Evolutionary conservation across 2,329 filamentous ascomycete species (phyloP), one percentile per base, ranked within the genome.

Genomic region (Biscogniauxia marginata): DNA sequence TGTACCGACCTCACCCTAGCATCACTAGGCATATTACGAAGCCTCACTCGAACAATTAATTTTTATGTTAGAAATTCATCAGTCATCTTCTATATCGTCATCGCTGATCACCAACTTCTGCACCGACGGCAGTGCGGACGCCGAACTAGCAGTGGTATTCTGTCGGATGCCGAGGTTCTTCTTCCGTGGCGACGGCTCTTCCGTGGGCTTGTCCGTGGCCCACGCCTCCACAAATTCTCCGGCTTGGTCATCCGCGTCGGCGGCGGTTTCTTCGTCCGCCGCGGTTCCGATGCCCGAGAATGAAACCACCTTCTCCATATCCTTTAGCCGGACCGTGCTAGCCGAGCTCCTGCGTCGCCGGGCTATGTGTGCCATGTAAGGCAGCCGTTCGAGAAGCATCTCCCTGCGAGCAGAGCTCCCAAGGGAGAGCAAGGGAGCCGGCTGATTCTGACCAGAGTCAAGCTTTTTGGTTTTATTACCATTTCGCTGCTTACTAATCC

Each of bases 371-470:
- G 87, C 80, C 79, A 95, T 85, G 71, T 96, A 98, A 0, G 95
- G 95, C 0, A 99, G 80, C 7, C 91, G 86, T 62, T 98, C 91
- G 21, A 97, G 82, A 0, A 97, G 74, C 77, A 95, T 81, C 71
- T 93, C 90, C 45, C 81, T 81, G 34, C 86, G 86, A 3, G 87
- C 85, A 3, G 87, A 84, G 59, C 79, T 86, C 46, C 87, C 86
- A 1, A 87, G 79, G 0, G 84, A 83, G 16, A 87, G 75, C 1
- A 83, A 71, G 0, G 80, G 79, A 34, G 62, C 50, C 50, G 61
- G 45, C 49, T 62, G 45, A 53, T 62, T 55, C 55, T 67, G 58
- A 48, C 7, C 56, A 53, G 64, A 64, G 48, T 68, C 66, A 62
- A 52, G 46, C 57, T 66, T 48, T 53, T 68, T 66, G 20, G 43